A percentile compares a stretch with the other conserved stretches of the same genome.
Evolutionary conservation across 176 grass and related monocot species (phyloP).

Genomic region (Oryza nivara): DNA sequence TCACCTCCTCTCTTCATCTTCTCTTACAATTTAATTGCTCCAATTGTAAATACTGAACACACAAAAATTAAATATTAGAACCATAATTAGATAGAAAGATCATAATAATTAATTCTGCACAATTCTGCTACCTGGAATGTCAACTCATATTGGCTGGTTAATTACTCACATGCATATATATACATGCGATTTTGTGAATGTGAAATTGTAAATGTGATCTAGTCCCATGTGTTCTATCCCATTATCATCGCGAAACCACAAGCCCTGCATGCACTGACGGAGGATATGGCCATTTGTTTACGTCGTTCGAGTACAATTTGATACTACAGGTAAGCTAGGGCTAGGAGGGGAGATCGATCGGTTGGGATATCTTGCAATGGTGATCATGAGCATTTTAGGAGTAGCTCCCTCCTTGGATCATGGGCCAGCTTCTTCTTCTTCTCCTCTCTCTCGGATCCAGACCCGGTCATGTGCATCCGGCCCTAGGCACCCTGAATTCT

Average conservation of each 20-base stretch:
- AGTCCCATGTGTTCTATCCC: background rate
- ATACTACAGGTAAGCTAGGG: background rate
- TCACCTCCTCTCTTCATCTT: background rate
- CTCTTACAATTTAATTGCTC: background rate
- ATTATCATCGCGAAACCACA: slow-evolving; percentile 7
- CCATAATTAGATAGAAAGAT: background rate
- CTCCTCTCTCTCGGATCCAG: slow-evolving; percentile 38
- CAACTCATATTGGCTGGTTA: background rate
- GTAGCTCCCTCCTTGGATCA: slow-evolving; percentile 50
- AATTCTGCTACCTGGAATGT: background rate
- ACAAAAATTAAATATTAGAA: background rate
- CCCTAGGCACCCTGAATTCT: slow-evolving; percentile 46
- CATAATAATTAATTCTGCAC: background rate
- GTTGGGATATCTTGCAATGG: slow-evolving; percentile 21
- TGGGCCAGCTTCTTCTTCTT: slow-evolving; percentile 35
- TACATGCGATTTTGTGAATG: background rate
- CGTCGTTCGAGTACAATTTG: slow-evolving; percentile 48
- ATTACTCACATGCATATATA: background rate
- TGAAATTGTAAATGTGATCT: background rate
- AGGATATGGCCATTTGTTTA: slow-evolving; percentile 26
- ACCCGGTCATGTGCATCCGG: slow-evolving; percentile 48
- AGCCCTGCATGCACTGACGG: background rate
- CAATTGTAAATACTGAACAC: background rate
- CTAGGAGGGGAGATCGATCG: background rate
- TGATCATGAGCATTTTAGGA: slow-evolving; percentile 9